Base-by-base conservation (phyloP, 2,329 filamentous ascomycete genomes). In the Penicillium janthinellum region DNA sequence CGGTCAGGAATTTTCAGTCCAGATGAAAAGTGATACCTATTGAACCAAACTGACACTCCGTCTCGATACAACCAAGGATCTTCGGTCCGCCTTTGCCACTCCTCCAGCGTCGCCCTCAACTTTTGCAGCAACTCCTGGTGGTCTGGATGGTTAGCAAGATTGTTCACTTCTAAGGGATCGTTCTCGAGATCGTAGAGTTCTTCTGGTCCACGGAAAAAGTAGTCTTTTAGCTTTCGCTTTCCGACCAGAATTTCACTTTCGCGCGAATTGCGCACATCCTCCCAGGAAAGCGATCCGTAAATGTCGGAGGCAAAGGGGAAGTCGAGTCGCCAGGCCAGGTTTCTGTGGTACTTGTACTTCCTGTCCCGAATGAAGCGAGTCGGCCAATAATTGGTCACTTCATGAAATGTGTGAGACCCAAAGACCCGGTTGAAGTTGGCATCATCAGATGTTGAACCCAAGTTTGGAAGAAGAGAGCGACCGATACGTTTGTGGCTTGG, bases 391-490 rank as follows among this genome's bases (percentile, higher is more conserved):
- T 83, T 82, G 5, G 75, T 76, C 2, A 80, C 70, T 59, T 83
- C 81, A 57, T 84, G 81, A 64, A 82, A 83, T 1, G 82, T 83
- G 65, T 84, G 81, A 0, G 80, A 82, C 15, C 82, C 81, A 59
- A 79, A 83, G 7, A 83, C 77, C 11, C 78, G 72, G 70, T 4
- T 41, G 14, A 44, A 60, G 3, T 62, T 65, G 1, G 67, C 48
- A 12, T 73, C 55, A 0, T 64, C 41, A 2, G 64, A 15, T 8
- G 49, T 41, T 0, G 55, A 58, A 10, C 66, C 63, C 5, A 78
- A 58, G 10, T 81, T 73, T 0, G 72, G 70, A 2, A 82, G 67
- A 38, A 82, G 69, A 0, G 79, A 81, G 12, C 69, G 65, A 1
- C 79, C 80, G 0, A 59, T 62, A 5, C 74, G 60, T 65, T 4